phyloP scores from a whole-genome alignment of 2,329 filamentous ascomycete genomes.

The Colletotrichum endophyticum region DNA sequence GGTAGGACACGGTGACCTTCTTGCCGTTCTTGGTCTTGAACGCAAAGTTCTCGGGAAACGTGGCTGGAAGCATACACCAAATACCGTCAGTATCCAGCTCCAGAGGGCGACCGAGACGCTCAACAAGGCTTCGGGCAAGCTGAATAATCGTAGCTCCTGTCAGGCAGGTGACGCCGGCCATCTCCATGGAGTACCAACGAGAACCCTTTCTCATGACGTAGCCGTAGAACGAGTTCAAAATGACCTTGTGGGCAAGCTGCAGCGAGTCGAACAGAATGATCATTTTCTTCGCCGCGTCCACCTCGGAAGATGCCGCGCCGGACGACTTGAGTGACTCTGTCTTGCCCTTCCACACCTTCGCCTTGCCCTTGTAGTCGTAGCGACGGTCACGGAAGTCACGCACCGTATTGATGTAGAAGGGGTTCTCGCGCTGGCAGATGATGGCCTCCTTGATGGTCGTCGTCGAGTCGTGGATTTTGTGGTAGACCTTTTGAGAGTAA shows the following conservation, averaged over 20 bases:
- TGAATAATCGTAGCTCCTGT: conserved; percentile 98
- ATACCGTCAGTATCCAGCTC: conserved; percentile 99
- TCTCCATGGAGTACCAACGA: conserved; percentile 98
- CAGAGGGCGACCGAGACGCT: conserved; percentile 88
- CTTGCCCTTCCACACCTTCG: conserved; percentile 99
- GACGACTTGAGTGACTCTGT: conserved; percentile 84
- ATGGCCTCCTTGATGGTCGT: conserved; percentile 95
- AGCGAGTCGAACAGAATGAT: conserved; percentile 94
- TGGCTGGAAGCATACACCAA: conserved; percentile 97
- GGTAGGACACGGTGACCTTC: conserved; percentile 95
- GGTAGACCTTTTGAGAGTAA: conserved; percentile 98
- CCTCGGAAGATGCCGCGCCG: conserved; percentile 75
- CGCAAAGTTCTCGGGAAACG: conserved; percentile 93
- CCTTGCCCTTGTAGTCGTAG: conserved; percentile 98
- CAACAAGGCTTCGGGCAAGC: conserved; percentile 90
- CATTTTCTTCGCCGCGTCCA: conserved; percentile 99
- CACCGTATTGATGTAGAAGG: conserved; percentile 97
- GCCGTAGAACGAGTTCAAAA: conserved; percentile 98
- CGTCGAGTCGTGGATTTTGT: conserved; percentile 96
- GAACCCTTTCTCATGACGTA: conserved; percentile 99
- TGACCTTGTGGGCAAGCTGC: conserved; percentile 97
- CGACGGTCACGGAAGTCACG: conserved; percentile 94
- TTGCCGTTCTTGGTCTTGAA: conserved; percentile 97
- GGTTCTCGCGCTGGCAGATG: conserved; percentile 97
- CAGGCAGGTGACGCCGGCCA: conserved; percentile 97